Conservation (phyloP, 2,329 filamentous ascomycete genomes). For the Phialocephala subalpina region DNA sequence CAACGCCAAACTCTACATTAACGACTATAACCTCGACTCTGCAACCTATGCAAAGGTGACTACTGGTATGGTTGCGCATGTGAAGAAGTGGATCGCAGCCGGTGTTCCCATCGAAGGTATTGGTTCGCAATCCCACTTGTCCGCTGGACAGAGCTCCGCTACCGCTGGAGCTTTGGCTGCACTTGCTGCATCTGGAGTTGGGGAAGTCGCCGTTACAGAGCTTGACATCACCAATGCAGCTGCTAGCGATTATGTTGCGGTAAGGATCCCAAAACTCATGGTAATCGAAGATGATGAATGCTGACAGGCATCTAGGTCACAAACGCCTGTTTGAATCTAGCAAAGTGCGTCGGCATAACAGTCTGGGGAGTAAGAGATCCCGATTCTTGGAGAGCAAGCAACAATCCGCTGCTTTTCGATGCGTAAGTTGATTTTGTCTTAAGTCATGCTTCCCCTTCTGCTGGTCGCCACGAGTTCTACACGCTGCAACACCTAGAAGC, state of each 20-base stretch:
- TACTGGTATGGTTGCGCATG: constrained; percentile 60
- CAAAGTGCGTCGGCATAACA: constrained; percentile 46
- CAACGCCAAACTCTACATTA: constrained; percentile 75
- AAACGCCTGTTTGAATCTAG: constrained; percentile 42
- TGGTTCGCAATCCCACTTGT: constrained; percentile 45
- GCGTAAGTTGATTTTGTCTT: constrained; percentile 19
- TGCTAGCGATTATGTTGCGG: constrained; percentile 40
- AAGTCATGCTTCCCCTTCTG: too few species aligned
- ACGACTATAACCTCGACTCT: constrained; percentile 66
- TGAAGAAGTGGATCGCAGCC: constrained; percentile 67
- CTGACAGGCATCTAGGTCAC: constrained; percentile 30
- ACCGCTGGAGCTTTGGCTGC: constrained; percentile 27
- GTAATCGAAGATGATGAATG: background rate
- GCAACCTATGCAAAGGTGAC: constrained; percentile 63
- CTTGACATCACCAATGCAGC: constrained; percentile 65
- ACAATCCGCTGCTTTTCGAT: constrained; percentile 63
- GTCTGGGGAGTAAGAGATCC: constrained; percentile 40
- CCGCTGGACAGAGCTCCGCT: background rate
- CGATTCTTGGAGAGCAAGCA: constrained; percentile 59
- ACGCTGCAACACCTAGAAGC: too few species aligned
- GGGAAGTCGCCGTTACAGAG: constrained; percentile 49
- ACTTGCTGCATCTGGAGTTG: constrained; percentile 53
- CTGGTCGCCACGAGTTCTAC: too few species aligned
- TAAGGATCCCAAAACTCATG: background rate
- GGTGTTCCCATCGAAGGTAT: constrained; percentile 73